Percentiles rank a stretch among this genome's conserved stretches.
phyloP scores from a whole-genome alignment of 2,329 filamentous ascomycete genomes.

The Colletotrichum sp. region DNA sequence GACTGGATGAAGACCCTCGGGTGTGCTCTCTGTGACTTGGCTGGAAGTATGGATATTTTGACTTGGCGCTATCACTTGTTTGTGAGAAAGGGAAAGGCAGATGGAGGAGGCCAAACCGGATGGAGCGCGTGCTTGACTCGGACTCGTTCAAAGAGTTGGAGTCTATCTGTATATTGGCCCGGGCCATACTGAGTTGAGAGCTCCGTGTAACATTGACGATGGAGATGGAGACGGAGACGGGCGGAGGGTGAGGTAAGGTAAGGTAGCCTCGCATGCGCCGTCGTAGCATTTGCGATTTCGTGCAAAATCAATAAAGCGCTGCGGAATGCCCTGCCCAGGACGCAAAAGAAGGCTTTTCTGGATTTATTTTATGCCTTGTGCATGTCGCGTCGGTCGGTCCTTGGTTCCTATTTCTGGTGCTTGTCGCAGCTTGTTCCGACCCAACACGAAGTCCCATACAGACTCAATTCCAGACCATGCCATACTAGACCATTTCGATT shows the following conservation, averaged over 20 bases:
- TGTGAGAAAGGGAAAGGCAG: not conserved
- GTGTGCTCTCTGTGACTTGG: not conserved
- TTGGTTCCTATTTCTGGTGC: not conserved
- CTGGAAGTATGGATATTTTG: not conserved
- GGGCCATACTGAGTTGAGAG: not conserved
- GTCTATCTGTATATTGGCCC: not conserved
- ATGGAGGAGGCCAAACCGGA: not conserved
- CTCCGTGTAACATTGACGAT: conserved; percentile 7
- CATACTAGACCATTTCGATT: not conserved
- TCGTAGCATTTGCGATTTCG: not conserved
- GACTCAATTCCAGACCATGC: not conserved
- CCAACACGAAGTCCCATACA: not conserved
- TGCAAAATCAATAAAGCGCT: not conserved
- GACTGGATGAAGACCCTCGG: not conserved
- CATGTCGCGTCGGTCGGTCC: not conserved
- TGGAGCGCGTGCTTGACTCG: not conserved
- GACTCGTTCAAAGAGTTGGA: not conserved
- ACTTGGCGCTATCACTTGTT: not conserved
- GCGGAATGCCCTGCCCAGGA: not conserved
- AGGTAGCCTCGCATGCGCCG: conserved; percentile 17
- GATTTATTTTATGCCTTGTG: not conserved
- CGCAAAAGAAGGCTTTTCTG: not conserved
- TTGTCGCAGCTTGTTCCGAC: not conserved
- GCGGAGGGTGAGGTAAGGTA: conserved; percentile 20
- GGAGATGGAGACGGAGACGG: not conserved